Conservation (phyloP, 2,329 filamentous ascomycete species). For the Aspergillus novoparasiticus region DNA sequence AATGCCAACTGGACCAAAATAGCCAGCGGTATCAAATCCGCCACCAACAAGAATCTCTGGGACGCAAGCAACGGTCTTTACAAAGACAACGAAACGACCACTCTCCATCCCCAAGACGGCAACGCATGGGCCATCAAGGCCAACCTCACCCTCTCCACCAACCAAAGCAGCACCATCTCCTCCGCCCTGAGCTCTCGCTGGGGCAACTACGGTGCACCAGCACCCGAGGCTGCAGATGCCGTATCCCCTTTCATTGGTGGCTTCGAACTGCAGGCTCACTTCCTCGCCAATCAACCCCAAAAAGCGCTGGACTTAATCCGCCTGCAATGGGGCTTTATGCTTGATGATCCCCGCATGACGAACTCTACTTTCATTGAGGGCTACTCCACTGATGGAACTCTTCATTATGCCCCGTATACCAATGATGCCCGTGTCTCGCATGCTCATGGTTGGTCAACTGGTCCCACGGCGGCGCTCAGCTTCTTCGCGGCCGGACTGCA, state of each 20-base stretch:
- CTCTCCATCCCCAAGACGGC: constrained; percentile 36
- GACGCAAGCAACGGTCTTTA: constrained; percentile 26
- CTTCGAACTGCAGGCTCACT: constrained; percentile 50
- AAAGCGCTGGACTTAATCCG: constrained; percentile 48
- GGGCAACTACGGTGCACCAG: constrained; percentile 50
- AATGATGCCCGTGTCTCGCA: constrained; percentile 53
- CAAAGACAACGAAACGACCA: constrained; percentile 33
- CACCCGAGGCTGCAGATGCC: constrained; percentile 44
- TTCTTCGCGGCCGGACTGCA: constrained; percentile 47
- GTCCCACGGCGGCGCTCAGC: constrained; percentile 49
- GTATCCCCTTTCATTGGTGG: constrained; percentile 47
- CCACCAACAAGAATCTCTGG: constrained; percentile 32
- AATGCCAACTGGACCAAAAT: constrained; percentile 22
- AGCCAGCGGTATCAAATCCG: constrained; percentile 25
- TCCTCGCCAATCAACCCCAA: constrained; percentile 39
- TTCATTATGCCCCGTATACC: constrained; percentile 54
- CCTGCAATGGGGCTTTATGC: constrained; percentile 59
- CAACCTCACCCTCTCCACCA: constrained; percentile 29
- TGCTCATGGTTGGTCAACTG: constrained; percentile 56
- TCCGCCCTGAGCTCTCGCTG: constrained; percentile 44
- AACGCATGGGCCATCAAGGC: constrained; percentile 44
- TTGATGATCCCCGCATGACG: constrained; percentile 57
- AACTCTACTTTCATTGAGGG: constrained; percentile 57
- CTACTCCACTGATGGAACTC: constrained; percentile 48
- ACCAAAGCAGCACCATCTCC: constrained; percentile 35